phyloP scores from a whole-genome alignment of 768 basidiomycete genomes.

The Xerocomellus intermedius region DNA sequence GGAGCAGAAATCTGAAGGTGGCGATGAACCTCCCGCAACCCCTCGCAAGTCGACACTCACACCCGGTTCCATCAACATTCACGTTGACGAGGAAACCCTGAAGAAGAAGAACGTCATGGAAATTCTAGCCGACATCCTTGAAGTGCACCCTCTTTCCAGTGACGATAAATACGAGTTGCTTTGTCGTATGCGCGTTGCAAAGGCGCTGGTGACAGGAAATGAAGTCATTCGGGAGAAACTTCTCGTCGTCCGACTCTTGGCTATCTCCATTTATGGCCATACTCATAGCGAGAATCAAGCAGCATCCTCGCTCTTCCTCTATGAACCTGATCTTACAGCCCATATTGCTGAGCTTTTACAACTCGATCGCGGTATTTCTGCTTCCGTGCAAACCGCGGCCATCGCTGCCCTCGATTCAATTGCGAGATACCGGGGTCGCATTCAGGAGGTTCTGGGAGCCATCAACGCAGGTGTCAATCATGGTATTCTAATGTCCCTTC shows the following conservation, averaged over 20 bases:
- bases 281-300: constrained; percentile 80
- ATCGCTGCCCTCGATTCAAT: constrained; percentile 90
- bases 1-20: constrained; percentile 46
- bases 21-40: constrained; percentile 42
- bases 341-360: constrained; percentile 90
- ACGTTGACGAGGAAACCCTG: constrained; percentile 60
- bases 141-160: constrained; percentile 66
- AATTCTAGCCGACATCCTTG: constrained; percentile 71
- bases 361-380: constrained; percentile 68
- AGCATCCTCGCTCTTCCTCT: constrained; percentile 81
- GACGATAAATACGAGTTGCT: constrained; percentile 86
- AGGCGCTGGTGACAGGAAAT: constrained; percentile 57
- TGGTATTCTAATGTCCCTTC: constrained; percentile 86
- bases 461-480: constrained; percentile 96
- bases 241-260: constrained; percentile 74
- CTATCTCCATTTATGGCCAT: constrained; percentile 90
- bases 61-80: constrained; percentile 56
- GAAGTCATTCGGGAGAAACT: constrained; percentile 74
- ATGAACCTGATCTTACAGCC: constrained; percentile 88
- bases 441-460: constrained; percentile 84
- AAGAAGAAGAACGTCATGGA: constrained; percentile 66
- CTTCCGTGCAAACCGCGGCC: constrained; percentile 77
- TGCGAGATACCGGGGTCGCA: constrained; percentile 76
- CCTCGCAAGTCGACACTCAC: constrained; percentile 46
- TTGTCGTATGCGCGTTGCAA: constrained; percentile 81